A percentile compares a stretch with the other conserved stretches of the same genome.
Conservation (phyloP, 2,329 filamentous ascomycete species). For the Beauveria caledonica region DNA sequence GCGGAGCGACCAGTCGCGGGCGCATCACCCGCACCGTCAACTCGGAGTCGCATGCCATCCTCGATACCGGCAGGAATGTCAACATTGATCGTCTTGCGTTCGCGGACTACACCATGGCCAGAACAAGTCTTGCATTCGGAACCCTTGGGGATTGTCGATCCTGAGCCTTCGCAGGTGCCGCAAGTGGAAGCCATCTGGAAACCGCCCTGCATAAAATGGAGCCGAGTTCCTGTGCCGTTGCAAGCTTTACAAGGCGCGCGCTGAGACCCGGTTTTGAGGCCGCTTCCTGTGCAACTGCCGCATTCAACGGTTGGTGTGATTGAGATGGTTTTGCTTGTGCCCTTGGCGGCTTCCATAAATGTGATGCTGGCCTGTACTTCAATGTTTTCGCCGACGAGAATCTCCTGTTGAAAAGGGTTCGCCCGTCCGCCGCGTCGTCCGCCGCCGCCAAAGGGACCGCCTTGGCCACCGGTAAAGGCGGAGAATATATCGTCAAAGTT, state of each 20-base stretch:
- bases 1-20: slow-evolving; percentile 65
- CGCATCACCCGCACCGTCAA: slow-evolving; percentile 81
- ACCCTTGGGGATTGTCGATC: slow-evolving; percentile 66
- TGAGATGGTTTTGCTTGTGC: slow-evolving; percentile 76
- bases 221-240: slow-evolving; percentile 75
- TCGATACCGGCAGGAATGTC: slow-evolving; percentile 95
- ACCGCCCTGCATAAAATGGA: slow-evolving; percentile 84
- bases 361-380: slow-evolving; percentile 89
- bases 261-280: slow-evolving; percentile 73
- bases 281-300: slow-evolving; percentile 73
- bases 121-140: slow-evolving; percentile 72
- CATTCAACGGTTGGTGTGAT: slow-evolving; percentile 78
- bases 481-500: slow-evolving; percentile 96
- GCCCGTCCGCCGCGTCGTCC: slow-evolving; percentile 40
- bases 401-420: slow-evolving; percentile 66
- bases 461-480: slow-evolving; percentile 59
- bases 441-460: slow-evolving; percentile 47
- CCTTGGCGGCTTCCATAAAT: slow-evolving; percentile 94
- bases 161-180: slow-evolving; percentile 69
- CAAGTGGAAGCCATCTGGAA: slow-evolving; percentile 97
- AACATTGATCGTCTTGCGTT: slow-evolving; percentile 74
- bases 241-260: slow-evolving; percentile 69
- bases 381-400: slow-evolving; percentile 90
- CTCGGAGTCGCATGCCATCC: slow-evolving; percentile 85
- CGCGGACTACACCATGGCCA: slow-evolving; percentile 76